Percentiles rank a stretch among this genome's conserved stretches.
These are phyloP conservation scores for Psilocybe cubensis DNA, from an alignment of 768 basidiomycete genomes.

Conservation along the genomic window DNA sequence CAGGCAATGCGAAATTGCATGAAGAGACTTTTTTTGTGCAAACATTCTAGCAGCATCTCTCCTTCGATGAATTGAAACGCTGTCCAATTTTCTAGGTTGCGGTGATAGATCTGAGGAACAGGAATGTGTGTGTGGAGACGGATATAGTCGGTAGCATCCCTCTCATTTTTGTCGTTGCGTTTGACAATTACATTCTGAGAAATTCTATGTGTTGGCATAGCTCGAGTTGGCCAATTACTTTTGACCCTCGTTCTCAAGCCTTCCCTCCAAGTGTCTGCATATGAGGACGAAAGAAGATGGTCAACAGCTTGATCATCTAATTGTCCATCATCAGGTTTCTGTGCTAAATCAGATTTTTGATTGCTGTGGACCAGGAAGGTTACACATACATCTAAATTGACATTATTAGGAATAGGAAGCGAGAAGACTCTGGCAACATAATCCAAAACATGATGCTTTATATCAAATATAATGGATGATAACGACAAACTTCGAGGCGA, in stretches of 20 bases:
- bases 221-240: background rate
- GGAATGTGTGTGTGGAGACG: background rate
- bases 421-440: background rate
- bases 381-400: constrained; percentile 2
- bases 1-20: constrained; percentile 27
- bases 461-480: background rate
- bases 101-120: constrained; percentile 2
- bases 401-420: background rate
- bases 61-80: constrained; percentile 25
- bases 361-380: background rate
- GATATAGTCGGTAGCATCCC: background rate
- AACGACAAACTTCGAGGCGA: background rate
- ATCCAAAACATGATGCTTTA: background rate
- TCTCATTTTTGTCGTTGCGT: background rate
- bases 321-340: background rate
- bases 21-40: constrained; percentile 22
- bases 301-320: background rate
- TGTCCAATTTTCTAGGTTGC: constrained; percentile 1
- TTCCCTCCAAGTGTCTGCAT: background rate
- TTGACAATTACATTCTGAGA: background rate
- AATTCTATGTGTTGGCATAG: constrained; percentile 2
- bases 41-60: constrained; percentile 21
- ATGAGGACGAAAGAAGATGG: background rate
- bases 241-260: background rate
- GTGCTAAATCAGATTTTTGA: background rate